Evolutionary conservation across 2,329 filamentous ascomycete genomes (phyloP), one percentile per base, ranked within the genome.

Genomic region (Fusarium chaquense): DNA sequence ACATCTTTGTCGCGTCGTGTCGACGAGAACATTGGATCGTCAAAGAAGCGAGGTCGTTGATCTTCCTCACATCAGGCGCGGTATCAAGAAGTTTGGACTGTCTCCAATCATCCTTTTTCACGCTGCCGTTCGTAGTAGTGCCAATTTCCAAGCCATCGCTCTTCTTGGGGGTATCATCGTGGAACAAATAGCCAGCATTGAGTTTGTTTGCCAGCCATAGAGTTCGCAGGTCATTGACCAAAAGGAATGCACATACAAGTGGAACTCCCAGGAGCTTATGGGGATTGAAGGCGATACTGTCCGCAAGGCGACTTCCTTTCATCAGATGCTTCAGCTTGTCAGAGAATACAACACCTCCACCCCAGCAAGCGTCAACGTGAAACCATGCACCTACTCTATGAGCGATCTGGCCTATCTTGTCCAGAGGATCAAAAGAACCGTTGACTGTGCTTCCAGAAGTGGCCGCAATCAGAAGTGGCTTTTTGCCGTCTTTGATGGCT

Each of bases 371-470:
- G 33, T 53, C 50, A 3, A 53, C 50, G 15, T 53, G 50, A 3
- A 53, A 53, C 50, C 50, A 53, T 2, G 50, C 38, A 3, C 24
- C 24, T 4, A 28, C 26, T n/a, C 8, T 33, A 15, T 32, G 50
- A 1, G 50, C 38, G 4, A 53, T 43, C 10, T 20, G 28, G 3
- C 50, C 50, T 6, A 53, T 33, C 38, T 26, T 43, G 9, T 53
- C 28, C 0, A 53, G 50, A 7, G 50, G 5, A 33, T 53, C 50
- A 7, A 53, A 53, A 13, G 50, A 38, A 2, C 50, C 50, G 5
- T 53, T 53, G 6, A 53, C 50, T 11, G 50, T 53, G 15, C 50
- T 53, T n/a, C 50, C 50, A 3, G 50, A 53, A 11, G 50, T 53
- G 2, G 50, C 50, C 9, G 50, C 50, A n/a, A 53, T 53, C 9